Conservation (phyloP, 768 basidiomycete species). For the Boletus rufocinnamomeus region DNA sequence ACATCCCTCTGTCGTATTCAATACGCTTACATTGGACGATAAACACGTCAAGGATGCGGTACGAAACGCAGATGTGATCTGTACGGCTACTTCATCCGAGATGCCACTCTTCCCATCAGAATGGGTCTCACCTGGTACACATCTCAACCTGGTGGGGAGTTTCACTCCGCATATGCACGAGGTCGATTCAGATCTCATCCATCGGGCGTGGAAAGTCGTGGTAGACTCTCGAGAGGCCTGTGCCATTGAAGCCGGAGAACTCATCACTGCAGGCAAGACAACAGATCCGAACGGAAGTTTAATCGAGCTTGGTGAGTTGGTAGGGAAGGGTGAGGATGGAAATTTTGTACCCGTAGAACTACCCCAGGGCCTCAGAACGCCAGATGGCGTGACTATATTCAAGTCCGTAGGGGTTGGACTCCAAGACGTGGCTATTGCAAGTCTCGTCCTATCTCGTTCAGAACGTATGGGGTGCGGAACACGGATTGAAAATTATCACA, state of each 20-base stretch:
- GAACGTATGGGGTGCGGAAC: slow-evolving; percentile 54
- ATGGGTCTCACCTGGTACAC: slow-evolving; percentile 63
- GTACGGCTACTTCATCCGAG: slow-evolving; percentile 73
- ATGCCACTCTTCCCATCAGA: slow-evolving; percentile 67
- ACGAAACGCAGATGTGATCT: slow-evolving; percentile 49
- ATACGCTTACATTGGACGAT: slow-evolving; percentile 12
- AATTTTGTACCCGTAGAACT: slow-evolving; percentile 14
- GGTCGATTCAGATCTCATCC: slow-evolving; percentile 58
- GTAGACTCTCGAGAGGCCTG: slow-evolving; percentile 80
- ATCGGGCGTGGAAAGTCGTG: slow-evolving; percentile 55
- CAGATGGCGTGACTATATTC: slow-evolving; percentile 71
- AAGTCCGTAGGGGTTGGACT: slow-evolving; percentile 86
- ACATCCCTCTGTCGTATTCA: slow-evolving; percentile 30
- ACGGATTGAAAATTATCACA: neutral
- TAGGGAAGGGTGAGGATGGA: slow-evolving; percentile 27
- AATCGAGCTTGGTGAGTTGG: slow-evolving; percentile 70
- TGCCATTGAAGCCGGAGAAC: slow-evolving; percentile 77
- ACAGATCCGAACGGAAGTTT: slow-evolving; percentile 41
- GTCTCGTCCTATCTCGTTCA: slow-evolving; percentile 64
- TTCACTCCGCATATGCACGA: slow-evolving; percentile 84
- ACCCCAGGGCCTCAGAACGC: slow-evolving; percentile 14
- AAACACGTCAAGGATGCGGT: slow-evolving; percentile 15
- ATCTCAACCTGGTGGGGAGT: slow-evolving; percentile 78
- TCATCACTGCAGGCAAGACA: slow-evolving; percentile 53
- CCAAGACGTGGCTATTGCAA: slow-evolving; percentile 86